Conservation (phyloP, 2,329 filamentous ascomycete species). For the Cryphonectria parasitica region DNA sequence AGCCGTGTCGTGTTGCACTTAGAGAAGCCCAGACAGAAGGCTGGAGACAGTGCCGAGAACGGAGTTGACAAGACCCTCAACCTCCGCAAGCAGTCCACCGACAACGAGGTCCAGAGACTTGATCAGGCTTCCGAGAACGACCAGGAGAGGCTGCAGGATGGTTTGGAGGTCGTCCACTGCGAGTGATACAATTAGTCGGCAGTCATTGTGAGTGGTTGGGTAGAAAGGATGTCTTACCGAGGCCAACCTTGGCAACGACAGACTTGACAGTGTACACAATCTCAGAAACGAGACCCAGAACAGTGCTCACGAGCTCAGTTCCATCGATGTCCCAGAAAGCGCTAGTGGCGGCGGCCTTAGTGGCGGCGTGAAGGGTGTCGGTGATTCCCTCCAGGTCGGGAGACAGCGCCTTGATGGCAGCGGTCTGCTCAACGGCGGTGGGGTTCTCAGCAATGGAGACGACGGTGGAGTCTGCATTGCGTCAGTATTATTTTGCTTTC, state of each 20-base stretch:
- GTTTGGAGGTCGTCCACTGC: conserved; percentile 30
- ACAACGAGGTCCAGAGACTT: conserved; percentile 35
- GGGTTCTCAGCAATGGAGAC: conserved; percentile 32
- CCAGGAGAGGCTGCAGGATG: conserved; percentile 33
- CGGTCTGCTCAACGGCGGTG: conserved; percentile 29
- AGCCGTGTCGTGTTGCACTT: not conserved
- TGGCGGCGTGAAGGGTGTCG: conserved; percentile 32
- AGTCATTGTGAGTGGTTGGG: not conserved
- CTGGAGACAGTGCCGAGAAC: conserved; percentile 32
- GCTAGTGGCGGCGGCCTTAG: conserved; percentile 32
- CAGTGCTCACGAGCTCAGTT: conserved; percentile 32
- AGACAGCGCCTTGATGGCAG: conserved; percentile 32
- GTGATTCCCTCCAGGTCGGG: conserved; percentile 36
- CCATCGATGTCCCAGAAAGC: conserved; percentile 23
- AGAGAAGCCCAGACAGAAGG: conserved; percentile 31
- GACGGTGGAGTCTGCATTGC: conserved; percentile 33
- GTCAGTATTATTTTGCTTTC: not conserved
- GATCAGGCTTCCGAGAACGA: conserved; percentile 34
- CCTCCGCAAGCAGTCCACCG: conserved; percentile 32
- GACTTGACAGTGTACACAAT: conserved; percentile 35
- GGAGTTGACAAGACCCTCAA: conserved; percentile 32
- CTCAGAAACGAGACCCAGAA: conserved; percentile 35
- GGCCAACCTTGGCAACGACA: conserved; percentile 36
- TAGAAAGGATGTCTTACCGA: conserved; percentile 30
- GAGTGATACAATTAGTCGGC: not conserved